Evolutionary conservation across 2,329 filamentous ascomycete species (phyloP).

Genomic region (Curvularia sp.): DNA sequence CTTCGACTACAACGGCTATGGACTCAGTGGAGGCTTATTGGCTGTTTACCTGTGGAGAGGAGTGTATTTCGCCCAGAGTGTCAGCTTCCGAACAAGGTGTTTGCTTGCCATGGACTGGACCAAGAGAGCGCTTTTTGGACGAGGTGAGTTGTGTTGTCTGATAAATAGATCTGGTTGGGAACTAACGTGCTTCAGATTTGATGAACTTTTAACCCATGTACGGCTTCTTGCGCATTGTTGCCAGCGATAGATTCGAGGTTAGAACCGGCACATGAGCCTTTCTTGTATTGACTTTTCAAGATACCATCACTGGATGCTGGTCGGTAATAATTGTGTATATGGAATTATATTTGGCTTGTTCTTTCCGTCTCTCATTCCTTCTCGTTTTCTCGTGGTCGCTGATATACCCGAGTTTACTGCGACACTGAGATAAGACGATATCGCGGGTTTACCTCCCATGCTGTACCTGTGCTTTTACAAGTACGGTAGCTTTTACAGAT

Average conservation of each 20-base stretch:
- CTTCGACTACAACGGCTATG: slow-evolving; percentile 86
- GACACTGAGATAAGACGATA: background rate
- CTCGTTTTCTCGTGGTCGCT: background rate
- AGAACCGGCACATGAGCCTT: background rate
- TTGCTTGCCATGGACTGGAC: slow-evolving; percentile 97
- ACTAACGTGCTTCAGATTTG: slow-evolving; percentile 24
- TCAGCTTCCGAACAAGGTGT: slow-evolving; percentile 86
- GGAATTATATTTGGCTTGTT: background rate
- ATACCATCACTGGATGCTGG: background rate
- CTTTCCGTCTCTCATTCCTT: background rate
- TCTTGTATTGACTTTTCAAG: background rate
- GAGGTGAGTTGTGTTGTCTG: slow-evolving; percentile 69
- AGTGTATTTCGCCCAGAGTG: slow-evolving; percentile 96
- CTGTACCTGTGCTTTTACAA: background rate
- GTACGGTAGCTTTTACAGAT: no score
- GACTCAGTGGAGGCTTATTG: slow-evolving; percentile 80
- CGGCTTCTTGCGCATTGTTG: background rate
- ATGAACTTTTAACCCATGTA: slow-evolving; percentile 30
- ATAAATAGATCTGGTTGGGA: background rate
- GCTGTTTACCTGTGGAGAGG: slow-evolving; percentile 96
- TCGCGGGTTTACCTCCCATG: background rate
- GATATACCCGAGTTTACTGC: no score
- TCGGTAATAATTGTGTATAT: background rate
- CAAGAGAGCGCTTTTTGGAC: slow-evolving; percentile 93
- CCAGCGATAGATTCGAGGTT: background rate